Evolutionary conservation across 140 eudicot species (phyloP), one percentile per base, ranked within the genome.

Genomic region (Senecio squalidus): DNA sequence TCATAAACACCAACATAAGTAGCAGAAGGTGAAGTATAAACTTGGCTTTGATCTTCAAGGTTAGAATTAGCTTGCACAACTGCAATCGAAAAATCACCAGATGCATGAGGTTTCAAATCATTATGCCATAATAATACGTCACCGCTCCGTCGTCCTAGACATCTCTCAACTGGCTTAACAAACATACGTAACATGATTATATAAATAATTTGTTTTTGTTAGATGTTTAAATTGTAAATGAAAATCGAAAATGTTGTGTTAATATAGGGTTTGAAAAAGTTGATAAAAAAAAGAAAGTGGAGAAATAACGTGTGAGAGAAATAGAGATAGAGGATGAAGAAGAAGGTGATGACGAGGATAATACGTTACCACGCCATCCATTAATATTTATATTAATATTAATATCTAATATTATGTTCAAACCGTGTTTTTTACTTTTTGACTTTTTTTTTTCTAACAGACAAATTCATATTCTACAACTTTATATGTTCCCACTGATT

Each of bases 1-100:
- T 88, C 96, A 67, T 80, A 90, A 38, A 90, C 95, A n/a, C 97
- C 97, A 34, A 90, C 83, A 41, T 75, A 86, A 29, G 97, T 90
- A 40, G 94, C 78, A 9, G 87, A 76, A 25, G 95, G 95, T 2
- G 97, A 83, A 3, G 94, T 86, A 25, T 62, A 83, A 5, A 90
- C 95, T 67, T 86, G 94, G 44, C 81, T 73, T 30, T 90, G 97
- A 61, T 90, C 97, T 64, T 90, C 95, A 2, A 90, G 82, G 59
- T 45, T 51, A 9, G 95, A 80, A 86, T 90, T 90, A 0, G 95
- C 97, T 69, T 90, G 97, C 13, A 86, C 97, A 9, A 86, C 97
- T 10, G 97, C 97, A 23, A 90, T 90, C 6, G 97, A 90, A 54
- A 75, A 90, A 48, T 90, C 97, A 0, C 97, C 95, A 40, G 83